Conservation (phyloP, 2,329 filamentous ascomycete species). For the Amesomyces nigricolor region DNA sequence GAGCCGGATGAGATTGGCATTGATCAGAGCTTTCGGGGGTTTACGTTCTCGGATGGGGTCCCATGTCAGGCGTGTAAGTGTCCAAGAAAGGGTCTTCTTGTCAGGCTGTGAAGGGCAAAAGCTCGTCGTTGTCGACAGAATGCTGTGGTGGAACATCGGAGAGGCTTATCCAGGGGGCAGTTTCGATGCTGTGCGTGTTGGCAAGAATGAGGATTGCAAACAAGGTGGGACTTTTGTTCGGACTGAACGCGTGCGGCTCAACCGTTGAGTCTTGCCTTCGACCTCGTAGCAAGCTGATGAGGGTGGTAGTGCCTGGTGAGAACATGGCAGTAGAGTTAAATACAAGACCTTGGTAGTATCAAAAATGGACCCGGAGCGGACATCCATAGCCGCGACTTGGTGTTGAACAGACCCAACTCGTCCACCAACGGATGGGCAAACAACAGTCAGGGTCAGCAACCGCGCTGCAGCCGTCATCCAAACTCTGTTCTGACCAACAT, state of each 20-base stretch:
- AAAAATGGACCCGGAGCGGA: too few relatives aligned
- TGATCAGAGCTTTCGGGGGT: too few relatives aligned
- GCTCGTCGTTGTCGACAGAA: background rate
- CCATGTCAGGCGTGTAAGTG: too few relatives aligned
- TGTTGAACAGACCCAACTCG: background rate
- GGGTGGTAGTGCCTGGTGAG: slow-evolving; percentile 1
- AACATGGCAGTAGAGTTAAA: background rate
- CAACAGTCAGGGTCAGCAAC: background rate
- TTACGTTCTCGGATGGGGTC: too few relatives aligned
- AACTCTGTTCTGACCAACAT: slow-evolving; percentile 1
- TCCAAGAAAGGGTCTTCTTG: too few relatives aligned
- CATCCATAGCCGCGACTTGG: background rate
- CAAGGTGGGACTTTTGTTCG: background rate
- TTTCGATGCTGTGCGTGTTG: background rate
- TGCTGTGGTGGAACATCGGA: background rate
- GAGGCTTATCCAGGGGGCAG: background rate
- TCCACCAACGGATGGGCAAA: background rate
- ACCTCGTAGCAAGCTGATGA: background rate
- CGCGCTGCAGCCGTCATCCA: slow-evolving; percentile 6
- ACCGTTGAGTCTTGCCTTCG: background rate
- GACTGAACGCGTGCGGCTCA: background rate
- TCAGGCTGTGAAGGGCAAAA: background rate
- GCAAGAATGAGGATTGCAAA: background rate
- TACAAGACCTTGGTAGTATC: background rate
- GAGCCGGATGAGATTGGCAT: too few relatives aligned